Base-by-base conservation (phyloP, 2,329 filamentous ascomycete genomes). In the Fusarium sarcochroum region DNA sequence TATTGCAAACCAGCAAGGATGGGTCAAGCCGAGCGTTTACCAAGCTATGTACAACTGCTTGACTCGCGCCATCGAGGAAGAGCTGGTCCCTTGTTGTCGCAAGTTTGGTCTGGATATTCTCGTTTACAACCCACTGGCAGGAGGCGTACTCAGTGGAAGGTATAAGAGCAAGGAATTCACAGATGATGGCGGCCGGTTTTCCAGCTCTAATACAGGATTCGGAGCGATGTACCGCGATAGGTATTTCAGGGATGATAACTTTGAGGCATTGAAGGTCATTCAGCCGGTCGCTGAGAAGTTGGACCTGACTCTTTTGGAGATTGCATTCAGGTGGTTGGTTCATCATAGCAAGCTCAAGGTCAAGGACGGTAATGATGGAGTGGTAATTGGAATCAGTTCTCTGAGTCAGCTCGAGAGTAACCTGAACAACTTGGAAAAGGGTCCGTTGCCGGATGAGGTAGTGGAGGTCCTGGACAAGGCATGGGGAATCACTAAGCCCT, bases 11-110 rank as follows among this genome's bases (percentile, higher is more conserved):
- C 85, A 88, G 76, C 86, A 88, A 68, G 86, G 87, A 25, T 93
- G 89, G 89, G 90, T 93, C 17, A 85, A 73, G 14, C 91, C 91
- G 0, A 91, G 88, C 1, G 88, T 93, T 55, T 94, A 91, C 77
- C 91, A 94, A 75, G 92, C 84, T 64, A 92, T 93, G 88, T 92
- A 92, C 76, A 78, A 79, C 15, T 62, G 68, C 32, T 68, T 76
- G 20, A 62, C 75, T 6, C 84, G 90, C 45, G 84, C 83, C 27
- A 86, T 93, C 4, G 20, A 53, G 3, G 25, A 42, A 30, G 49
- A 51, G 8, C 35, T 51, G 0, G 18, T 51, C 5, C 49, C 37
- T 7, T 42, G 35, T 38, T 90, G 89, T 71, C 84, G 86, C 18
- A 85, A 89, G 41, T 93, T 91, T 73, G 90, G 89, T 2, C 82